Percentiles rank a stretch among this genome's conserved stretches.
Conservation (phyloP, 169 alveolate species). For the Eimeria sp. region DNA sequence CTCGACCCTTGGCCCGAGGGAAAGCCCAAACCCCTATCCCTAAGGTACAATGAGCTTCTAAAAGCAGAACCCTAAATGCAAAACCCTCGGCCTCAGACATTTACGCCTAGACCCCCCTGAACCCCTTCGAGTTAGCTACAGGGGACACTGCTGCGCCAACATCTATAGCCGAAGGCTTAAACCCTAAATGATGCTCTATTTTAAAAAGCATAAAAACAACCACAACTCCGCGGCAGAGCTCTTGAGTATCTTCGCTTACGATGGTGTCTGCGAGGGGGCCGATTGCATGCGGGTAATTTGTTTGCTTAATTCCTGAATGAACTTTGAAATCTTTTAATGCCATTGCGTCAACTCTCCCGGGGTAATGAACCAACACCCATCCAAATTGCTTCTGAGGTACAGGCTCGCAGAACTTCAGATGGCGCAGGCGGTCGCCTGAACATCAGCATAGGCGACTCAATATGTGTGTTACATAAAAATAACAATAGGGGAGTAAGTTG, state of each 20-base stretch:
- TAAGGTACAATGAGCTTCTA: not conserved
- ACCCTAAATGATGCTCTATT: not conserved
- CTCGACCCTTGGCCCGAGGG: not conserved
- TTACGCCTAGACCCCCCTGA: not conserved
- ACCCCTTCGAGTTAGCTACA: too few relatives aligned
- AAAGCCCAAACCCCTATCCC: not conserved
- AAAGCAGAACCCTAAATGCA: not conserved
- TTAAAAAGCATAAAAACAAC: too few relatives aligned
- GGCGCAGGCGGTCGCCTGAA: slow-evolving; percentile 80
- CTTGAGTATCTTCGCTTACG: not conserved
- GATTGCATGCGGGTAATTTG: slow-evolving; percentile 36
- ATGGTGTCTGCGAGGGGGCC: slow-evolving; percentile 78
- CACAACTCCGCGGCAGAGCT: not conserved
- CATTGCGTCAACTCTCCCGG: slow-evolving; percentile 76
- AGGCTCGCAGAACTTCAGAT: slow-evolving; percentile 74
- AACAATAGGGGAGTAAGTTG: not conserved
- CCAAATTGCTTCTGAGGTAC: slow-evolving; percentile 68
- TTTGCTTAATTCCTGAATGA: slow-evolving; percentile 26
- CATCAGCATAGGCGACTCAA: too few relatives aligned
- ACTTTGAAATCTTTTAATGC: slow-evolving; percentile 55
- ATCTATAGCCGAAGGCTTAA: not conserved
- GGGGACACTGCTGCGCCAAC: too few relatives aligned
- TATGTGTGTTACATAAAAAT: too few relatives aligned
- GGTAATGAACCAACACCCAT: slow-evolving; percentile 77
- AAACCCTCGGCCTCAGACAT: not conserved